Conservation (phyloP, 2,329 filamentous ascomycete genomes). For the Arthrobotrys sinensis region DNA sequence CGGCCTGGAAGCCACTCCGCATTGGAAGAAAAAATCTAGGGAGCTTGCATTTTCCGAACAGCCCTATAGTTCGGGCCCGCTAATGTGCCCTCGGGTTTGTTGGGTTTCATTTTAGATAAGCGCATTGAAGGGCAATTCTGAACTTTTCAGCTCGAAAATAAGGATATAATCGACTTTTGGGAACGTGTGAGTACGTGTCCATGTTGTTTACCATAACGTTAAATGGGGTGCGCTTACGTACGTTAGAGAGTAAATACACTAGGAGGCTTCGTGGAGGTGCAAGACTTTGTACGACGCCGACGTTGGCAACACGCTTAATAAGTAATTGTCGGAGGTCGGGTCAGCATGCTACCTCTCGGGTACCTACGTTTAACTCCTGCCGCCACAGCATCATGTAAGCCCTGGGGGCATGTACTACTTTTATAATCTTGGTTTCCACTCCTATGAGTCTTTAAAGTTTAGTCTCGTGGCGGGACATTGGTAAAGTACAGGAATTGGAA, state of each 20-base stretch:
- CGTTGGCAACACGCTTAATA: no score
- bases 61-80: slow-evolving; percentile 35
- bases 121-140: background rate
- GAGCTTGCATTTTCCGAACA: slow-evolving; percentile 5
- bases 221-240: slow-evolving; percentile 8
- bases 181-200: slow-evolving; percentile 16
- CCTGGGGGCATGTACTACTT: no score
- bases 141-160: background rate
- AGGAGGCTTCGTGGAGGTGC: no score
- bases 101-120: background rate
- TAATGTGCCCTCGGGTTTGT: background rate
- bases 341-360: no score
- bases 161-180: slow-evolving; percentile 14
- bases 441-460: no score
- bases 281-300: no score
- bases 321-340: no score
- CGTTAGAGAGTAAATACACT: background rate
- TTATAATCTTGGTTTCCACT: no score
- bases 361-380: no score
- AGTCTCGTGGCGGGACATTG: no score
- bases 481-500: no score
- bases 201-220: slow-evolving; percentile 18
- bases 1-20: background rate
- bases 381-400: no score
- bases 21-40: background rate